Base-by-base conservation (phyloP, 2,329 filamentous ascomycete genomes). In the Fusarium marasasianum region DNA sequence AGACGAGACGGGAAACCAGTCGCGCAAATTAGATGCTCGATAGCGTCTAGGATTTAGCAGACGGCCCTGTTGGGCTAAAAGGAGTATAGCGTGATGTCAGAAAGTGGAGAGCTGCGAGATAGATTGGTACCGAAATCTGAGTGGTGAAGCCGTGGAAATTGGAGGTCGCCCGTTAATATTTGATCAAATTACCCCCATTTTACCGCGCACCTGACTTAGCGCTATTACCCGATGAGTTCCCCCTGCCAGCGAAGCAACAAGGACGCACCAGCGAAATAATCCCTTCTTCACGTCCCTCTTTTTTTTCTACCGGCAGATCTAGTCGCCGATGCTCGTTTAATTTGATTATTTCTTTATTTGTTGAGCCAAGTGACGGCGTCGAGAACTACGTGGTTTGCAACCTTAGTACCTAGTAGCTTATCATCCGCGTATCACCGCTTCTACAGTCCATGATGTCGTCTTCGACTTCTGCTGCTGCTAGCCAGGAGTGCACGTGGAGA, bases 1-100 rank as follows among this genome's bases (percentile, higher is more conserved):
- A 77, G 73, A 77, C 66, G 68, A 76, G 73, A 77, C 66, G 74
- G 70, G 72, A 76, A 71, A 69, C 61, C 72, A 71, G 76, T 77
- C 77, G 78, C 78, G 78, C 78, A 79, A 79, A 79, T 79, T 79
- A 79, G 70, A 72, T 76, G 70, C 69, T 76, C 65, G 69, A 79
- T 77, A 78, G 78, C 77, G 77, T 76, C 66, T 71, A 77, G 73
- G 73, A 67, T 76, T 77, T 77, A 72, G 74, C 63, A 73, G 75
- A 55, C 40, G 72, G 75, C 65, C 74, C 71, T 77, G 76, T 66
- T 78, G 66, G 73, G 51, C 73, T 53, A 8, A 22, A 69, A 68
- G n/a, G 13, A 54, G 76, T 40, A 48, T 78, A 78, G 76, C 38
- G 60, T n/a, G 18, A 18, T 17, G 43, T 64, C 35, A 37, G n/a